phyloP scores from a whole-genome alignment of 805 yeast genomes.

The Candida golubevii region DNA sequence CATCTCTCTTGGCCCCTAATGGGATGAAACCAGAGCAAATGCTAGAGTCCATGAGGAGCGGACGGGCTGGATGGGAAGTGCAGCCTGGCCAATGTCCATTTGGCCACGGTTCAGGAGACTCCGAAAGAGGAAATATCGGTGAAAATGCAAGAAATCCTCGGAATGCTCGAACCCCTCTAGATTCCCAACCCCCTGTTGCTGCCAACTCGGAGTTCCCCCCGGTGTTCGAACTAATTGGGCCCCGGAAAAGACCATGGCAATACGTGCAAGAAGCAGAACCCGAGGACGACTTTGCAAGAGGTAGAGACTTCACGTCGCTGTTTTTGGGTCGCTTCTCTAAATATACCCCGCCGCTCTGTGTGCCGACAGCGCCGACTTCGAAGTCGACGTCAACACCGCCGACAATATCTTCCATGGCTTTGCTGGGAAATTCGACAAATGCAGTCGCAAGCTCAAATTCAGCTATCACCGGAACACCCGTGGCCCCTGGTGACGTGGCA shows the following conservation, averaged over 20 bases:
- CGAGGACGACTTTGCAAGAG: not conserved
- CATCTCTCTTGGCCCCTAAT: not conserved
- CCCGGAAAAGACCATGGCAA: constrained; percentile 1
- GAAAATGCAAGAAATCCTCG: not conserved
- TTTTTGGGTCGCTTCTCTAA: constrained; percentile 2
- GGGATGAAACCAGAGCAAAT: not conserved
- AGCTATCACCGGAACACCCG: too few species aligned
- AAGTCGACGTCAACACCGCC: too few species aligned
- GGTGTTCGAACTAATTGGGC: too few species aligned
- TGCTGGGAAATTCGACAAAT: not conserved
- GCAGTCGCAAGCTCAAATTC: constrained; percentile 1
- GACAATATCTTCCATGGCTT: not conserved
- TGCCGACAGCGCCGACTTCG: constrained; percentile 1
- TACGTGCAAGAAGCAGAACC: not conserved
- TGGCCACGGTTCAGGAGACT: constrained; percentile 1
- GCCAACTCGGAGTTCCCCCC: too few species aligned
- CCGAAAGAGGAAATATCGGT: not conserved
- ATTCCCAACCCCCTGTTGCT: not conserved
- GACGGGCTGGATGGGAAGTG: not conserved
- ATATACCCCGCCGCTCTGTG: constrained; percentile 10
- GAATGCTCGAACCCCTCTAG: too few species aligned
- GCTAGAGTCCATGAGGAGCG: not conserved
- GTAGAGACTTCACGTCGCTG: constrained; percentile 1
- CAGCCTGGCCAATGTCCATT: constrained; percentile 1
- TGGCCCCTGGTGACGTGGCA: too few species aligned